These are phyloP conservation scores for Cladosporium sp. DNA, from an alignment of 2,329 filamentous ascomycete genomes.

Conservation along the genomic window DNA sequence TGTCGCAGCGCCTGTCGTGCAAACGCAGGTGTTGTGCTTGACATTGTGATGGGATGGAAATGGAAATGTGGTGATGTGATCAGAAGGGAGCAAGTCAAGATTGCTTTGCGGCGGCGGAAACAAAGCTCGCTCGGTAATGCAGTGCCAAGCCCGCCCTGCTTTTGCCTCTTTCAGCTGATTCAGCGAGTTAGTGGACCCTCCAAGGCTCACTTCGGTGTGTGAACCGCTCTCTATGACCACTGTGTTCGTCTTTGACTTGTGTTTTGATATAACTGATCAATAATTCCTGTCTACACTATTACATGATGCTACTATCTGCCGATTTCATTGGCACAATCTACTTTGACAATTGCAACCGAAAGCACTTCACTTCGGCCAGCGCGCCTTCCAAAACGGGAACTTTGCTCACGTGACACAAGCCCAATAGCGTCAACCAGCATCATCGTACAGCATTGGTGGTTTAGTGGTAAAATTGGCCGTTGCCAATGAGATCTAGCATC, in stretches of 20 bases:
- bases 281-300: not conserved
- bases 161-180: conserved; percentile 12
- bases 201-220: not conserved
- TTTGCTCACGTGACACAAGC: not conserved
- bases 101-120: conserved; percentile 7
- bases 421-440: not conserved
- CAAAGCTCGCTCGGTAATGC: conserved; percentile 17
- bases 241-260: not conserved
- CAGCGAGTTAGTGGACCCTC: conserved; percentile 6
- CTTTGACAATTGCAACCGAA: not conserved
- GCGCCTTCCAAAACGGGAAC: not conserved
- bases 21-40: conserved; percentile 61
- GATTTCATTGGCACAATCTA: not conserved
- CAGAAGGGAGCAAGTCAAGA: conserved; percentile 7
- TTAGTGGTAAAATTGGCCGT: conserved; percentile 21
- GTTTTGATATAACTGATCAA: not conserved
- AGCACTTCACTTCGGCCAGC: not conserved
- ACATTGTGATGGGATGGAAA: conserved; percentile 41
- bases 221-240: not conserved
- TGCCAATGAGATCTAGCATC: conserved; percentile 2
- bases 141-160: conserved; percentile 11
- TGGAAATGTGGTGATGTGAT: conserved; percentile 9
- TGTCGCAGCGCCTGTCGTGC: conserved; percentile 72
- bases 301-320: not conserved
- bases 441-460: conserved; percentile 14